phyloP scores from a whole-genome alignment of 164 flowering plant species.

The Kalanchoe fedtschenkoi region DNA sequence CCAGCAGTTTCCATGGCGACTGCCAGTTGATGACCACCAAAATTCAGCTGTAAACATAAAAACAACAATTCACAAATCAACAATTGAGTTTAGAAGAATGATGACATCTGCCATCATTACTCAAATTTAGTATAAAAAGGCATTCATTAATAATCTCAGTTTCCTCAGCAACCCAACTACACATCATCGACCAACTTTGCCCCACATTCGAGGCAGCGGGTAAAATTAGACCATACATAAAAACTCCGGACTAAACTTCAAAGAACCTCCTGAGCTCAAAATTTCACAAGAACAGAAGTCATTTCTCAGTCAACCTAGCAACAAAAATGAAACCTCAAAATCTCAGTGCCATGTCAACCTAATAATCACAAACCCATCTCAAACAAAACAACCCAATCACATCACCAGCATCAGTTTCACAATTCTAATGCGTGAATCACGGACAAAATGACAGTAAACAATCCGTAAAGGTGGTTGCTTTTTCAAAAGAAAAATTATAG shows the following conservation, averaged over 20 bases:
- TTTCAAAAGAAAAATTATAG: not conserved
- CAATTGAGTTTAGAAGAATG: not conserved
- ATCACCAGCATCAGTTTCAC: not conserved
- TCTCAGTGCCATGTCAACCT: not conserved
- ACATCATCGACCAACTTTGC: not conserved
- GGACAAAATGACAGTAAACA: not conserved
- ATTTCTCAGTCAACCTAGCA: not conserved
- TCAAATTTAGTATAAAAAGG: not conserved
- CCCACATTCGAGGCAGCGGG: not conserved
- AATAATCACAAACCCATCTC: not conserved
- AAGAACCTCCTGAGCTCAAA: not conserved
- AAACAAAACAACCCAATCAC: not conserved
- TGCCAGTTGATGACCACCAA: not conserved
- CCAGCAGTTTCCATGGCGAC: slow-evolving; percentile 27
- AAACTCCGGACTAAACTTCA: not conserved
- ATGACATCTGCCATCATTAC: not conserved
- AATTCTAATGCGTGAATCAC: not conserved
- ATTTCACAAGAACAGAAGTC: not conserved
- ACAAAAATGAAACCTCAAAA: not conserved
- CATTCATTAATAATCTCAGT: not conserved
- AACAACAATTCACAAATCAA: not conserved
- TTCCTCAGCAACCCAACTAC: not conserved
- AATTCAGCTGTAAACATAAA: not conserved
- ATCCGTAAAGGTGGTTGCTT: not conserved
- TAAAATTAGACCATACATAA: not conserved